Base-by-base conservation (phyloP, 257 asterid genomes). In the Prunella vulgaris region DNA sequence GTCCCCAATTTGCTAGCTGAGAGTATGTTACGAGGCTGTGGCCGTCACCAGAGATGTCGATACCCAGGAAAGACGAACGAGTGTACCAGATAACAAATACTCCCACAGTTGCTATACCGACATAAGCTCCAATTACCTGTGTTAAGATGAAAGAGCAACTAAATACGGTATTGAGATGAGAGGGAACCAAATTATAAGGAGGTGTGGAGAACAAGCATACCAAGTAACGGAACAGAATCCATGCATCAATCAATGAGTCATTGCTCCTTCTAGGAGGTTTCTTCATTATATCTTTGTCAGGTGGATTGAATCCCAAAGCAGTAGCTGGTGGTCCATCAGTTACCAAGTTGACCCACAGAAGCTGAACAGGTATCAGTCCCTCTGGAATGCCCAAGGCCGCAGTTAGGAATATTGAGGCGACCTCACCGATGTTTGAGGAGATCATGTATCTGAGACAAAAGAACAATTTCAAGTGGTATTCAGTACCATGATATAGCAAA, bases 301-400 rank as follows among this genome's bases (percentile, higher is more conserved):
- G 99, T 71, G 99, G 98, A 83, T 94, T 91, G 71, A 94, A 94
- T 69, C 99, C 99, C 90, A 94, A 77, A 52, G 99, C 99, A 7
- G 97, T 91, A 52, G 99, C 99, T 21, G 99, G 99, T 21, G 98
- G 99, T n/a, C 99, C 99, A 78, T 94, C 97, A 18, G 99, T 94
- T 38, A 91, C 99, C 76, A 91, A 81, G 81, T 91, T 94, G 65
- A 94, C 97, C 99, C 97, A 94, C 78, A 94, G 84, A 77, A 94
- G 97, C 84, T 94, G 99, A 69, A 91, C 97, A 2, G 99, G 99
- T 59, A 94, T 94, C 81, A 94, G 81, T 74, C 99, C 97, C 79
- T 94, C 99, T 0, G 99, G 99, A 69, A 91, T 91, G 63, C 99
- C 99, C 60, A 94, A 77, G 35, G 99, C 99, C 20, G 99, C 96